Evolutionary conservation across 306 rosid species (phyloP).

Genomic region (Corylus avellana): DNA sequence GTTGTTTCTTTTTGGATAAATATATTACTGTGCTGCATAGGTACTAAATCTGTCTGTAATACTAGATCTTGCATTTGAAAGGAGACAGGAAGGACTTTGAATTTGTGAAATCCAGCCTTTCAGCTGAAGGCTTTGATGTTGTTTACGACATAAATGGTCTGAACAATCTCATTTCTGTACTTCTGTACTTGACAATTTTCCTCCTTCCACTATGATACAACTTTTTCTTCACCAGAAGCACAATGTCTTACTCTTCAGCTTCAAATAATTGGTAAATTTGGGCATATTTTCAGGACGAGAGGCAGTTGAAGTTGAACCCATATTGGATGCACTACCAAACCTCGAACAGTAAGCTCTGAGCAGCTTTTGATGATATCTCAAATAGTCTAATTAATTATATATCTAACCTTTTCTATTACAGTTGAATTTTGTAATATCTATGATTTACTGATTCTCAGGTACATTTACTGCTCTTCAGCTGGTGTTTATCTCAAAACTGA

Average conservation of each 20-base stretch:
- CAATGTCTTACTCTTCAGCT: conserved; percentile 6
- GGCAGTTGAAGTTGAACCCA: conserved; percentile 87
- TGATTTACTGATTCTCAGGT: conserved; percentile 52
- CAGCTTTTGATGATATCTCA: conserved; percentile 7
- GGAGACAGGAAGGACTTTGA: conserved; percentile 91
- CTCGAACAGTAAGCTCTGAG: conserved; percentile 73
- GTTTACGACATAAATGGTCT: conserved; percentile 94
- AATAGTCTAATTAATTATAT: conserved; percentile 4
- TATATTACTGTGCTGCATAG: neutral
- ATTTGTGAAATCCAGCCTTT: conserved; percentile 85
- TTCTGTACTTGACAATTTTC: neutral
- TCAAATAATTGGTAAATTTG: conserved; percentile 11
- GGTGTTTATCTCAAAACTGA: conserved; percentile 97
- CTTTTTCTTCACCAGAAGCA: neutral
- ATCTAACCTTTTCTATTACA: neutral
- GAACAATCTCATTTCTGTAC: conserved; percentile 19
- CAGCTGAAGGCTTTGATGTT: conserved; percentile 83
- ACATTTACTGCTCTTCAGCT: conserved; percentile 97
- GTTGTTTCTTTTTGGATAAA: neutral
- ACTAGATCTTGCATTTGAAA: conserved; percentile 85
- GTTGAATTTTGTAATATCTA: conserved; percentile 1
- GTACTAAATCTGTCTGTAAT: conserved; percentile 8
- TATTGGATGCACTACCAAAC: conserved; percentile 82
- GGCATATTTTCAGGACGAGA: conserved; percentile 71
- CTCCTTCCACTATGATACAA: conserved; percentile 4